phyloP scores from a whole-genome alignment of 768 basidiomycete species.

The Leucosporidium creatinivorum region DNA sequence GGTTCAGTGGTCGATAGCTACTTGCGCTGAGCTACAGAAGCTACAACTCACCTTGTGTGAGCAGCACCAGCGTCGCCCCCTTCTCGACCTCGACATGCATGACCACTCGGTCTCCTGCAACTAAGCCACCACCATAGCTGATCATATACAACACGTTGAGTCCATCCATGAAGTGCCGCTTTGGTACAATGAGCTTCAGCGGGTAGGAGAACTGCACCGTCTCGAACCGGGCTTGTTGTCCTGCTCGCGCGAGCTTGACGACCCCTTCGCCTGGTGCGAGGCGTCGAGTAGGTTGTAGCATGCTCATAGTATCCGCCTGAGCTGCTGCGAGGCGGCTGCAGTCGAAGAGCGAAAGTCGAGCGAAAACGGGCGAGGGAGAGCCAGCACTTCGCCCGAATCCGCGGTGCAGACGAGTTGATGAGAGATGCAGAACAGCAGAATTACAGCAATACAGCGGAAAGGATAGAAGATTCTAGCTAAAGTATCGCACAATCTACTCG shows the following conservation, averaged over 20 bases:
- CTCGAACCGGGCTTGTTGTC: slow-evolving; percentile 1
- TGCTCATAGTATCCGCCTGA: neutral
- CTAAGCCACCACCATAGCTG: slow-evolving; percentile 85
- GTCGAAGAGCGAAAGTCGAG: neutral
- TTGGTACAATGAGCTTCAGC: slow-evolving; percentile 31
- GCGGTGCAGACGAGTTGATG: neutral
- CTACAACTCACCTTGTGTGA: slow-evolving; percentile 63
- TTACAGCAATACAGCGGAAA: neutral
- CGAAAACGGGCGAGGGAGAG: neutral
- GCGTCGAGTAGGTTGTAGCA: neutral
- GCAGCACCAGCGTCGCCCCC: slow-evolving; percentile 57
- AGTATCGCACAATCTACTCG: no score
- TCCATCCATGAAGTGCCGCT: slow-evolving; percentile 4
- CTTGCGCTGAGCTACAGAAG: neutral
- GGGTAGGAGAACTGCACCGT: slow-evolving; percentile 30
- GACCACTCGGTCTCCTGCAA: slow-evolving; percentile 69
- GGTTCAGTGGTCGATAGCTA: neutral
- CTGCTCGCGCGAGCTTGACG: neutral
- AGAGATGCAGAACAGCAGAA: neutral
- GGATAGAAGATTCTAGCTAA: neutral
- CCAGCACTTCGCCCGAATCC: neutral
- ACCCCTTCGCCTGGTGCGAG: slow-evolving; percentile 1
- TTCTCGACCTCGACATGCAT: slow-evolving; percentile 57
- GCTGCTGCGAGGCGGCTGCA: neutral
- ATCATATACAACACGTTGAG: slow-evolving; percentile 53